Base-by-base conservation (phyloP, 768 basidiomycete genomes). In the Leccinum sublutescens region DNA sequence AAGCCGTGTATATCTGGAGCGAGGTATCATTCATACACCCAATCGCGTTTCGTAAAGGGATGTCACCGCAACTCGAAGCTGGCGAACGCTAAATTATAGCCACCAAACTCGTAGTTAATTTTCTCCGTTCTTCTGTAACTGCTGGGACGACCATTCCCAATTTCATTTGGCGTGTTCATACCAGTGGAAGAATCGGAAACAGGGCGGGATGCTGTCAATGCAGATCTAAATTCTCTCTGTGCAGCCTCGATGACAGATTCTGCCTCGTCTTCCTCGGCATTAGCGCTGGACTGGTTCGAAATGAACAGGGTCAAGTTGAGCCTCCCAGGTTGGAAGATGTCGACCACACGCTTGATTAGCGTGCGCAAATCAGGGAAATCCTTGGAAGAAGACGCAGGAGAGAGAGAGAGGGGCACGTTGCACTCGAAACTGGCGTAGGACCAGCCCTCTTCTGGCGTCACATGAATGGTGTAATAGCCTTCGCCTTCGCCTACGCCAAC, bases 381-480 rank as follows among this genome's bases (percentile, higher is more conserved):
- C 25, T 69, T 72, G 52, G 72, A 64, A 38, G 71, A 68, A 47
- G 71, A 65, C 56, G 61, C 55, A 9, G 66, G 64, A 51, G 71
- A 61, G 47, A 74, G 62, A 47, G 77, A 71, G 48, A 88, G 78
- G 4, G 93, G 93, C n/a, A 97, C 85, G 75, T 99, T 99, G 78
- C 93, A 96, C 76, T 99, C 97, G 78, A 99, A 98, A 68, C 91
- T 93, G 63, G 97, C 97, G 74, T 97, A 99, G 50, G 95, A 97
- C 91, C 94, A 98, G 57, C 92, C 96, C 67, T 91, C 87, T 74
- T 98, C 97, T 27, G 97, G 97, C 1, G 97, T 99, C 60, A 98
- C 96, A 72, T 99, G 97, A 57, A 99, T 96, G 7, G 94, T 98
- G 72, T 93, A 98, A 75, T 99, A 99, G 40, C 96, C 93, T 74